Base-by-base conservation (phyloP, 345 rosid species). In the Citrus australasica region DNA sequence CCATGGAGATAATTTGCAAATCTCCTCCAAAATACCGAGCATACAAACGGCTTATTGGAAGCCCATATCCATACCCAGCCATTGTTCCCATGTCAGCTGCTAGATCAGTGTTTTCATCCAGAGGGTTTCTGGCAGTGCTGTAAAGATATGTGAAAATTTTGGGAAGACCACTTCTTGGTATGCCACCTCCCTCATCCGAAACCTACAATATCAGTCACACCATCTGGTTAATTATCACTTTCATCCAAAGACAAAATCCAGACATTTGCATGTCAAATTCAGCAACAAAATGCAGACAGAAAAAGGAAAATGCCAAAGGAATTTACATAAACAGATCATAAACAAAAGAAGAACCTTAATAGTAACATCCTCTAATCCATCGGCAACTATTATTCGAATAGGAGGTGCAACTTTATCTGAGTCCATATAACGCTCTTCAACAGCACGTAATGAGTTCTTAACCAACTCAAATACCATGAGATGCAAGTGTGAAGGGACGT, bases 111-210 rank as follows among this genome's bases (percentile, higher is more conserved):
- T 82, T 73, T 82, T 94, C 98, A 79, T 88, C 94, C 73, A 92
- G 77, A n/a, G 98, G 99, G 76, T 90, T 94, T 85, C 81, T 90
- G 0, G 99, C 99, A 19, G 98, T 96, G 65, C 97, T 96, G 84
- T 96, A 96, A 76, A 94, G 98, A 81, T 96, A 96, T 0, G 98
- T 94, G 87, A 96, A 96, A 78, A 96, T 94, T 80, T 90, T 94
- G 78, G 98, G 92, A 81, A 96, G 99, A 78, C 99, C 99, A 30
- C 98, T 96, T 83, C 98, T 90, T 37, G 92, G 91, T 66, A 96
- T 96, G 67, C 99, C 99, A 75, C 99, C 99, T 78, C 98, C 98
- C 84, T 96, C 98, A 81, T 96, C 98, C 19, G 98, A 91, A 37
- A 96, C 94, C 99, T 96, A 77, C 35, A 75, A 72, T 21, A 25